Percentiles rank a stretch among this genome's conserved stretches.
These are phyloP conservation scores for Nosema muscidifuracis DNA, from an alignment of 371 early-diverging fungal species.

Conservation along the genomic window DNA sequence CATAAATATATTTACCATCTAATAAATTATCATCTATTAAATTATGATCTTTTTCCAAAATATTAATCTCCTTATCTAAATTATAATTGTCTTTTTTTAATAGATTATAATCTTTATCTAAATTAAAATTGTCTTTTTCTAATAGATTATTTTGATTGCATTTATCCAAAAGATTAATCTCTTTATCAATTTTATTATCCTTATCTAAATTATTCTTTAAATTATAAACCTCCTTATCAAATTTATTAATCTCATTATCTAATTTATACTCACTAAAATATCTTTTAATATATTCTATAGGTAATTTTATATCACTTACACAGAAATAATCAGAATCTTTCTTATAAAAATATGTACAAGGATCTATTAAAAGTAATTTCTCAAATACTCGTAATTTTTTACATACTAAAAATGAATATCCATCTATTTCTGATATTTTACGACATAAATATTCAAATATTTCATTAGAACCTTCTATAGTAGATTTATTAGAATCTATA, in stretches of 20 bases:
- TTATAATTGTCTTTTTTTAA: no score
- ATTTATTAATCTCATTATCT: neutral
- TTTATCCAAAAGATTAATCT: conserved; percentile 16
- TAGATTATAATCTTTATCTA: no score
- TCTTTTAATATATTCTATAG: conserved; percentile 1
- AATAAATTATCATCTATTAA: neutral
- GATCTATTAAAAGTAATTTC: conserved; percentile 37
- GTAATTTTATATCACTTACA: conserved; percentile 25
- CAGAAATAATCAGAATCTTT: conserved; percentile 14
- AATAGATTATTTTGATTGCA: no score
- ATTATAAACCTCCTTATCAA: no score
- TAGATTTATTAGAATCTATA: conserved; percentile 36
- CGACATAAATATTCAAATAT: conserved; percentile 31
- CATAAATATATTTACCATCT: neutral
- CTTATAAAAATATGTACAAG: conserved; percentile 35
- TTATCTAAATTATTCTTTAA: neutral
- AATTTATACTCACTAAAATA: neutral
- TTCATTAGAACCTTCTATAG: conserved; percentile 1
- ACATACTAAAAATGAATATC: conserved; percentile 37
- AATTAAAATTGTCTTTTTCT: no score
- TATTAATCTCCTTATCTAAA: no score
- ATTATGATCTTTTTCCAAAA: no score
- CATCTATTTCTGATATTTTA: conserved; percentile 1
- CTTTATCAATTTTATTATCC: conserved; percentile 17
- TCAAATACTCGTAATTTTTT: conserved; percentile 36